Conservation (phyloP, 1,284 basidiomycete genomes). For the Apiotrichum montevideense region DNA sequence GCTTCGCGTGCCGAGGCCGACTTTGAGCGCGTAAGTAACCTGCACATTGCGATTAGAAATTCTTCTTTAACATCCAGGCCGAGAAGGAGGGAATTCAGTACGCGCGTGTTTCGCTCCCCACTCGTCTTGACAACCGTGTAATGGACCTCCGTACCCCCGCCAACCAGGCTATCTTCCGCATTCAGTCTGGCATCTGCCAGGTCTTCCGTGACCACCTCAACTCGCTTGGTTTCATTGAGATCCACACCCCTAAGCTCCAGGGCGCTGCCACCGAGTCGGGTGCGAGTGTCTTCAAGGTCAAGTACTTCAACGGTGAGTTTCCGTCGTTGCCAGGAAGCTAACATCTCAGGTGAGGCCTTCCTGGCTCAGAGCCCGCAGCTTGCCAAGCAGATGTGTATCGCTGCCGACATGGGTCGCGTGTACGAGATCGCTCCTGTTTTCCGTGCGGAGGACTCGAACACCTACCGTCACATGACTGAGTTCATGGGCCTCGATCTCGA, state of each 20-base stretch:
- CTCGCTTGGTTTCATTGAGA: conserved; percentile 67
- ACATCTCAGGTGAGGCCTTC: conserved; percentile 55
- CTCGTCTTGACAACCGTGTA: conserved; percentile 90
- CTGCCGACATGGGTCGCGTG: conserved; percentile 94
- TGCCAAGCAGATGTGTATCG: conserved; percentile 99
- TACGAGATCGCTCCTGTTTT: conserved; percentile 94
- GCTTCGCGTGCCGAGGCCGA: conserved; percentile 78
- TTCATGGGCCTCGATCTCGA: conserved; percentile 99
- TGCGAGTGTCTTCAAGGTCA: conserved; percentile 94
- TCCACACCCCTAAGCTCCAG: conserved; percentile 96
- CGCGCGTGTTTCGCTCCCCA: conserved; percentile 71
- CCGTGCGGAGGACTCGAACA: conserved; percentile 97
- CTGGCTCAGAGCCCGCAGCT: conserved; percentile 96
- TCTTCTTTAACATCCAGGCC: conserved; percentile 19
- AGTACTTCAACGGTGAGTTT: conserved; percentile 84
- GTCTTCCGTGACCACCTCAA: conserved; percentile 84
- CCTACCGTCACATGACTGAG: conserved; percentile 96
- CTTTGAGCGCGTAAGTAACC: conserved; percentile 44
- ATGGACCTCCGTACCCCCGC: conserved; percentile 93
- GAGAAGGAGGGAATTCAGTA: conserved; percentile 53
- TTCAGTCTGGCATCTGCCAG: conserved; percentile 81
- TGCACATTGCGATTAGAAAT: not conserved
- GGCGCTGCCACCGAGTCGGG: conserved; percentile 96
- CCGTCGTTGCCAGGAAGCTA: not conserved
- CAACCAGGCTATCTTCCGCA: conserved; percentile 92